Base-by-base conservation (phyloP, 2,329 filamentous ascomycete species). In the Cladosporium austrohemisphaericum region DNA sequence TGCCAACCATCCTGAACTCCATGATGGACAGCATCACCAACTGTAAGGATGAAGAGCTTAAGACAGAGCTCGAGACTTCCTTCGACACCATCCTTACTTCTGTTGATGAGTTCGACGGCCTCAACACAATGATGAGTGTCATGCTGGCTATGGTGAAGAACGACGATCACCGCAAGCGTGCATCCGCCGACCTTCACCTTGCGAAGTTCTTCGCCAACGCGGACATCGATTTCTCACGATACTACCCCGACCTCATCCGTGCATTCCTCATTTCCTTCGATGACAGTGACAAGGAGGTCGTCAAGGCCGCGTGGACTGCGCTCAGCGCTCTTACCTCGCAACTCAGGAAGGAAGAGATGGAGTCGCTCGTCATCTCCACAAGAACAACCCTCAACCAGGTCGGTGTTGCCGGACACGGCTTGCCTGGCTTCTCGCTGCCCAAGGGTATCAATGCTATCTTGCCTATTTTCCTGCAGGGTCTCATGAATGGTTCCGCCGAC, bases 291-390 rank as follows among this genome's bases (percentile, higher is more conserved):
- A 70, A 71, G 53, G 83, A 85, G 18, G 92, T 97, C 3, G 86
- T 97, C 62, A 94, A 94, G 73, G 80, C 88, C 36, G 83, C 92
- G 18, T 97, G 91, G 91, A 78, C 82, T 48, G 92, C 91, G 5
- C 79, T 98, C 52, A 89, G 75, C 59, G 87, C 88, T 51, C 85
- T 98, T 59, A 96, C 91, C 37, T 91, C 91, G 67, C 85, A 83
- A 60, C 79, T 98, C 54, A 85, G 85, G 65, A 98, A 98, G 69
- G 94, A 98, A 65, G 92, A 97, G 70, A 97, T 98, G 93, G 94
- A 98, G 65, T 83, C 86, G 1, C 77, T 98, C 37, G 90, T 95
- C 14, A 75, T 82, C 47, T 93, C 92, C 0, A 95, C 92, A 2
- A 79, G 92, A 52, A 87, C 94, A 68, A 85, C 88, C 1, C 77